Percentiles rank a stretch among this genome's conserved stretches.
Evolutionary conservation across 805 yeast species (phyloP).

Genomic region (Barnettozyma siamensis): DNA sequence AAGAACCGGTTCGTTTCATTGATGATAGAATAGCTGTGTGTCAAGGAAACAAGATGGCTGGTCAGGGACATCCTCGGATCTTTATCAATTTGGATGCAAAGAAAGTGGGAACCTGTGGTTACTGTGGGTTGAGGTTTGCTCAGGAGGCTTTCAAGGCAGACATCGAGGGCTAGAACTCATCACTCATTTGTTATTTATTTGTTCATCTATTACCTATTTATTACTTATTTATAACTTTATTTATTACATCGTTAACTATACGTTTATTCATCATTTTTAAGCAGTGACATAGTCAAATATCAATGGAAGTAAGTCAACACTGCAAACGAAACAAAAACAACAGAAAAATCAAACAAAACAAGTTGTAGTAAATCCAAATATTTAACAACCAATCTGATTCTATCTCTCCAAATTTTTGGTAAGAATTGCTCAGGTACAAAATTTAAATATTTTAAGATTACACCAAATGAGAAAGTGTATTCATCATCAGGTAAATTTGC

Average conservation of each 20-base stretch:
- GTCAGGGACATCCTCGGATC: constrained; percentile 81
- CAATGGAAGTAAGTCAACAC: constrained; percentile 15
- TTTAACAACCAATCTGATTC: constrained; percentile 20
- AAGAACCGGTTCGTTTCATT: constrained; percentile 64
- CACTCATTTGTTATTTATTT: background rate
- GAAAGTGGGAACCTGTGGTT: constrained; percentile 67
- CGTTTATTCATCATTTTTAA: too few species aligned
- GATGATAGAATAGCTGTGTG: constrained; percentile 66
- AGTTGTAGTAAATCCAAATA: constrained; percentile 21
- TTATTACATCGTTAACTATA: constrained; percentile 4
- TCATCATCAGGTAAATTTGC: constrained; percentile 12
- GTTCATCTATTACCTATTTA: constrained; percentile 2
- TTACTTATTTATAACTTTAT: constrained; percentile 6
- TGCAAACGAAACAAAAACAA: constrained; percentile 20
- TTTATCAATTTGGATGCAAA: constrained; percentile 77
- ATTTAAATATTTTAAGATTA: constrained; percentile 17
- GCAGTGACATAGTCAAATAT: too few species aligned
- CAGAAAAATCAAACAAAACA: constrained; percentile 21
- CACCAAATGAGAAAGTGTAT: constrained; percentile 21
- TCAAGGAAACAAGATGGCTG: constrained; percentile 68
- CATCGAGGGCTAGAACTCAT: constrained; percentile 4
- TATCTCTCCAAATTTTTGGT: constrained; percentile 12
- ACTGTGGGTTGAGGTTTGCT: constrained; percentile 67
- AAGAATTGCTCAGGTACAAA: constrained; percentile 19
- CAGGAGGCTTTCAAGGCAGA: constrained; percentile 17